phyloP scores from a whole-genome alignment of 1,284 basidiomycete species.

The Amylostereum areolatum region DNA sequence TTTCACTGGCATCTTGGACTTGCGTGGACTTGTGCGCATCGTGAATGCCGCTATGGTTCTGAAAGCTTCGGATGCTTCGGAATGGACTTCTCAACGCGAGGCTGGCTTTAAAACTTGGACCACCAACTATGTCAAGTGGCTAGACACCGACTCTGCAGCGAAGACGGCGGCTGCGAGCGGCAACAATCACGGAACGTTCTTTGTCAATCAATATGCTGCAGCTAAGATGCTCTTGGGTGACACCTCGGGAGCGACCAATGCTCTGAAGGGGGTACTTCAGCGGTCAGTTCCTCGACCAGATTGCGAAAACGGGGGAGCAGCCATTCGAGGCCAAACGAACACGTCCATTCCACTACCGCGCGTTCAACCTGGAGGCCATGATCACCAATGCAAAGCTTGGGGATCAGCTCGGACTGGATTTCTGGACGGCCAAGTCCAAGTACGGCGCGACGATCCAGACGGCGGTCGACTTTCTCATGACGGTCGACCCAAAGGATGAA shows the following conservation, averaged over 20 bases:
- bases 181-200: constrained; percentile 27
- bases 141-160: constrained; percentile 40
- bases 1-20: constrained; percentile 54
- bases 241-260: too few species aligned
- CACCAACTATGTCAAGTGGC: constrained; percentile 46
- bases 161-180: constrained; percentile 29
- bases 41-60: constrained; percentile 49
- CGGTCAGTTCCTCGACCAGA: not conserved
- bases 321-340: constrained; percentile 57
- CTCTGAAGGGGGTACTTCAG: not conserved
- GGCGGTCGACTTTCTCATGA: constrained; percentile 29
- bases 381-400: constrained; percentile 46
- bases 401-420: constrained; percentile 34
- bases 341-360: constrained; percentile 57
- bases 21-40: constrained; percentile 44
- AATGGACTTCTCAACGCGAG: constrained; percentile 50
- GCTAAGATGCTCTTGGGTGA: too few species aligned
- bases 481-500: constrained; percentile 18
- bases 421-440: constrained; percentile 37
- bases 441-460: constrained; percentile 40
- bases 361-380: constrained; percentile 55
- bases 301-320: constrained; percentile 24
- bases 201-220: too few species aligned
- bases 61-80: constrained; percentile 35
- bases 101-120: constrained; percentile 38